Percentiles rank a stretch among this genome's conserved stretches.
Evolutionary conservation across 805 yeast species (phyloP).

Genomic region (Myxozyma monticola): DNA sequence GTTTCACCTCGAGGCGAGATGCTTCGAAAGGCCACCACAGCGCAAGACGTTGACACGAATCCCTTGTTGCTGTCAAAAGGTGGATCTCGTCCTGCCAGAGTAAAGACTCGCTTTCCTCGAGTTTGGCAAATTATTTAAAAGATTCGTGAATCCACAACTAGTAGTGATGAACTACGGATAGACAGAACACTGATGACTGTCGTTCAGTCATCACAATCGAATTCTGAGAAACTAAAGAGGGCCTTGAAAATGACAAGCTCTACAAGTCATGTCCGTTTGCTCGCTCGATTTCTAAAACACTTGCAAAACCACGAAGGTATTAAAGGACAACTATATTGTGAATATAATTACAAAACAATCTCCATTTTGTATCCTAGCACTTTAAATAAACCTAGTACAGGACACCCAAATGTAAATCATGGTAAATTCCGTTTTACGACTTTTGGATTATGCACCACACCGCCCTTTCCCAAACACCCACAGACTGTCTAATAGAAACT

Average conservation of each 20-base stretch:
- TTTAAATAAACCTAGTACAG: not conserved
- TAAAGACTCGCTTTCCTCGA: not conserved
- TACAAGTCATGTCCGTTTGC: not conserved
- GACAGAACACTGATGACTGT: too few species aligned
- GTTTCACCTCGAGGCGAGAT: too few species aligned
- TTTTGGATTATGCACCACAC: not conserved
- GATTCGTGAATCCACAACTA: too few species aligned
- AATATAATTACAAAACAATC: constrained; percentile 3
- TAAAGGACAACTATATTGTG: constrained; percentile 2
- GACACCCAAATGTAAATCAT: constrained; percentile 6
- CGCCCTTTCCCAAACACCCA: not conserved
- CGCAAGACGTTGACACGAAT: too few species aligned
- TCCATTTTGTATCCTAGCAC: not conserved
- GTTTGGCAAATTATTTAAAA: not conserved
- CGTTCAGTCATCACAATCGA: too few species aligned
- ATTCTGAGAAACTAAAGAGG: too few species aligned
- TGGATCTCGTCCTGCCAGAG: too few species aligned
- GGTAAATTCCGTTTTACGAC: constrained; percentile 4
- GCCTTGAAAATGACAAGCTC: too few species aligned
- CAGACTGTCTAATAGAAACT: constrained; percentile 15
- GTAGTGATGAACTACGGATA: too few species aligned
- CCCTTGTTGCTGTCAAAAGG: too few species aligned
- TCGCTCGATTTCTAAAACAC: not conserved
- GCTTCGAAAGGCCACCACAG: too few species aligned
- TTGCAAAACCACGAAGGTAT: not conserved